Base-by-base conservation (phyloP, 2,329 filamentous ascomycete genomes). In the Chrysosporium keratinophilum region DNA sequence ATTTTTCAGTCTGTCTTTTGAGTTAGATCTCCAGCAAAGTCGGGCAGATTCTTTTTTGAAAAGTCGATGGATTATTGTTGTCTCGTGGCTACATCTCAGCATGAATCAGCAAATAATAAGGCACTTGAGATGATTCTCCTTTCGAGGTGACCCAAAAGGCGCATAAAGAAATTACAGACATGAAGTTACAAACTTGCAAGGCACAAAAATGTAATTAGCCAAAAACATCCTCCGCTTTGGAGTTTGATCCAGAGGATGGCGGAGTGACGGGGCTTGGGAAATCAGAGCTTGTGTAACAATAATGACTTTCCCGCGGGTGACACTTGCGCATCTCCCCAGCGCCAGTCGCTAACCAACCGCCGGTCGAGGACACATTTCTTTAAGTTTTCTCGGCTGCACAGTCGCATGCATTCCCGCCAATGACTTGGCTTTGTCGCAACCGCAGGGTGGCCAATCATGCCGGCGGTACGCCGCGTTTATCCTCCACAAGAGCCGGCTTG, bases 291-390 rank as follows among this genome's bases (percentile, higher is more conserved):
- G 49, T 51, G 49, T 31, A 51, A 51, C 49, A 44, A 44, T 20
- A 44, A 44, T 20, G 40, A 35, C 28, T 51, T 51, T 51, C 49
- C 49, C 40, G 49, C 49, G 40, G 48, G 50, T 46, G 50, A 46
- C 50, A 41, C 50, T 52, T n/a, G 42, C 33, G 12, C 41, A 51
- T 52, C 41, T 39, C 33, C 23, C n/a, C 50, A 52, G 50, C 50
- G 50, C 50, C 50, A 52, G 42, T 52, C 50, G 50, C 50, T 52
- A 52, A 52, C 50, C 50, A 45, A 52, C 41, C 50, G 46, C 46
- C 28, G 39, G 34, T 49, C 34, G 46, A 49, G 46, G 17, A 49
- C 11, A 12, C 19, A 12, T 28, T 2, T 15, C 19, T 49, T 49
- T 40, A 35, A 40, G 34, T 49, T 49, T 49, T 41, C 14, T 28